Percentiles rank a stretch among this genome's conserved stretches.
phyloP scores from a whole-genome alignment of 768 basidiomycete species.

The Hysterangium stoloniferum region DNA sequence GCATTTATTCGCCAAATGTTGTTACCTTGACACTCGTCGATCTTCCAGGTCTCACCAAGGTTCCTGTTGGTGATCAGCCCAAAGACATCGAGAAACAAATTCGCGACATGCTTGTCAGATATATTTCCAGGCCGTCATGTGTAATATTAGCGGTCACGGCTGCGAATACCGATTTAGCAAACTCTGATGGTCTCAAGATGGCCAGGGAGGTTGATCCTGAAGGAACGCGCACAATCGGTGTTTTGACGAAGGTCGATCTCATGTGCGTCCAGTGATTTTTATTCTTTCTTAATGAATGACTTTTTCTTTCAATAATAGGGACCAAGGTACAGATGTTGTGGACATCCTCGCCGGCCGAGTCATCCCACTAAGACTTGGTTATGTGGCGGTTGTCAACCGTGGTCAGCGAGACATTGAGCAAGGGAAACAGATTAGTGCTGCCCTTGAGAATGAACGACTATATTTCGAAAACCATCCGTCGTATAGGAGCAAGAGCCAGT shows the following conservation, averaged over 20 bases:
- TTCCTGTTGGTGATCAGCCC: conserved; percentile 94
- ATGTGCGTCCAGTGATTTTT: conserved; percentile 54
- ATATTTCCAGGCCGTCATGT: conserved; percentile 90
- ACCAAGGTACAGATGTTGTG: conserved; percentile 95
- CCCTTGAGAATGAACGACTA: conserved; percentile 81
- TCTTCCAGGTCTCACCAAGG: conserved; percentile 91
- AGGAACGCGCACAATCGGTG: conserved; percentile 94
- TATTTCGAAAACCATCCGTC: conserved; percentile 94
- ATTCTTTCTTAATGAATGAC: neutral
- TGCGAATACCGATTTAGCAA: conserved; percentile 95
- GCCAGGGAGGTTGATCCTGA: conserved; percentile 97
- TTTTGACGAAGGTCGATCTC: conserved; percentile 95
- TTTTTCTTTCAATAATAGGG: conserved; percentile 45
- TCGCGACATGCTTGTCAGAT: conserved; percentile 91
- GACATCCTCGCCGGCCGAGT: conserved; percentile 97
- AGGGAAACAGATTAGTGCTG: conserved; percentile 74
- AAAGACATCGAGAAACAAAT: conserved; percentile 98
- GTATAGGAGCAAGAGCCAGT: conserved; percentile 90
- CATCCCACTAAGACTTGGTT: conserved; percentile 92
- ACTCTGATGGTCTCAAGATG: conserved; percentile 95
- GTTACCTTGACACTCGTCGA: conserved; percentile 96
- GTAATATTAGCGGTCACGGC: conserved; percentile 95
- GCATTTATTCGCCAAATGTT: conserved; percentile 95
- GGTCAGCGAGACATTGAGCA: conserved; percentile 95
- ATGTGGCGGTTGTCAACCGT: conserved; percentile 97